Conservation (phyloP, 306 rosid genomes). For the Pyrus bretschneideri region DNA sequence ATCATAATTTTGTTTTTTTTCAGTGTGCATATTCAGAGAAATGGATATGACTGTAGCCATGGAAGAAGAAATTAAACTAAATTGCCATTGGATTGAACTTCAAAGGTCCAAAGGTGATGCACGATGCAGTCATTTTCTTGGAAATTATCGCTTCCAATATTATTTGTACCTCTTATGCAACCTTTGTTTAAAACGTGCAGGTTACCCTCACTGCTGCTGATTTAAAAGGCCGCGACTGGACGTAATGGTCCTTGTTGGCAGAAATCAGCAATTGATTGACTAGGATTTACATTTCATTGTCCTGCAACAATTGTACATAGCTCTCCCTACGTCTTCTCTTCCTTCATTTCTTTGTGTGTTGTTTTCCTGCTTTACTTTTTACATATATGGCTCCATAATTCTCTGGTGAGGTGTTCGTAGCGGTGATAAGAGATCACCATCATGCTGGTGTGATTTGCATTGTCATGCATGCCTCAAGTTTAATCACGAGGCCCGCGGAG, state of each 20-base stretch:
- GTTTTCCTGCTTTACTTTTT: no score
- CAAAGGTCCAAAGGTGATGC: not conserved
- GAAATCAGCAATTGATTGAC: not conserved
- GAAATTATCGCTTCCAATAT: not conserved
- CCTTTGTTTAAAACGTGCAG: not conserved
- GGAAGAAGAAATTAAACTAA: not conserved
- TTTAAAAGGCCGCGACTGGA: not conserved
- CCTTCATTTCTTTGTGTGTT: no score
- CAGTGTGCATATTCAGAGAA: not conserved
- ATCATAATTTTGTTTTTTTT: not conserved
- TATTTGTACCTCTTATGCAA: not conserved
- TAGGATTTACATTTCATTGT: not conserved
- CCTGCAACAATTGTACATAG: not conserved
- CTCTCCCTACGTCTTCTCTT: not conserved
- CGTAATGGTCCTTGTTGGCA: not conserved
- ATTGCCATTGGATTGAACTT: not conserved
- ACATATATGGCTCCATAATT: no score
- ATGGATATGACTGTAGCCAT: not conserved
- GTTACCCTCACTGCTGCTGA: not conserved
- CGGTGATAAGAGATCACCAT: no score
- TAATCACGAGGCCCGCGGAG: no score
- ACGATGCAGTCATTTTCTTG: not conserved
- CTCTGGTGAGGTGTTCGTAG: no score
- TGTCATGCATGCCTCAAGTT: no score
- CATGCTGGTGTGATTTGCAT: no score